Conservation (phyloP, 2,329 filamentous ascomycete genomes). For the Pyrenochaeta sp. region DNA sequence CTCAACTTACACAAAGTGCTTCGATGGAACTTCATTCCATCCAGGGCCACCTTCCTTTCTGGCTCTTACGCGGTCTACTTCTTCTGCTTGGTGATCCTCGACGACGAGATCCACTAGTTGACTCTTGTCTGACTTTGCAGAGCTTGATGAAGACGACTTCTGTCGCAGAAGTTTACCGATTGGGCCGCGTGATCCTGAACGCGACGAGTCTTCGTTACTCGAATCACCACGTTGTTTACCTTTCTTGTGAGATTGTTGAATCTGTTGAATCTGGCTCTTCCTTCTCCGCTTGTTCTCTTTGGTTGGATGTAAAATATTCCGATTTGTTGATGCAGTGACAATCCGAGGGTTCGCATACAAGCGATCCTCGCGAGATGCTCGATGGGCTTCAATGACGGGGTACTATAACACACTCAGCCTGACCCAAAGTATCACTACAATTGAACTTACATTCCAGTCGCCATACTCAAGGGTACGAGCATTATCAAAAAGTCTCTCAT, state of each 20-base stretch:
- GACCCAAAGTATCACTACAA: neutral
- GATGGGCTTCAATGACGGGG: slow-evolving; percentile 86
- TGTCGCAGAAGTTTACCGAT: slow-evolving; percentile 52
- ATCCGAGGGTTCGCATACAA: slow-evolving; percentile 60
- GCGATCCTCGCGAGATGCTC: slow-evolving; percentile 75
- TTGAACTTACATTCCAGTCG: slow-evolving; percentile 86
- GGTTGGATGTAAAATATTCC: slow-evolving; percentile 62
- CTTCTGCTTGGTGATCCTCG: slow-evolving; percentile 68
- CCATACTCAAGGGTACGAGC: slow-evolving; percentile 79
- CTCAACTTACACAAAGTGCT: slow-evolving; percentile 62
- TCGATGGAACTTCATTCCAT: slow-evolving; percentile 64
- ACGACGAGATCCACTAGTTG: slow-evolving; percentile 73
- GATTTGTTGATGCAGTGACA: slow-evolving; percentile 63
- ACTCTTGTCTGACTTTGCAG: slow-evolving; percentile 63
- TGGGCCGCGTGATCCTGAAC: slow-evolving; percentile 42
- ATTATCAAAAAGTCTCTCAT: slow-evolving; percentile 74
- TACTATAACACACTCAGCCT: slow-evolving; percentile 66
- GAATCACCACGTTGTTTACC: slow-evolving; percentile 53
- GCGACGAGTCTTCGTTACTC: slow-evolving; percentile 43
- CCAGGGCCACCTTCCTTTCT: slow-evolving; percentile 68
- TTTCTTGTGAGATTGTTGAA: slow-evolving; percentile 52
- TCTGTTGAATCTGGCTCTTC: slow-evolving; percentile 56
- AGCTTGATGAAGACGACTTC: slow-evolving; percentile 56
- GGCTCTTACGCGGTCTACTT: slow-evolving; percentile 67
- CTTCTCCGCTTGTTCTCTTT: slow-evolving; percentile 55